Evolutionary conservation across 257 asterid genomes (phyloP).

Genomic region (Plantago major): DNA sequence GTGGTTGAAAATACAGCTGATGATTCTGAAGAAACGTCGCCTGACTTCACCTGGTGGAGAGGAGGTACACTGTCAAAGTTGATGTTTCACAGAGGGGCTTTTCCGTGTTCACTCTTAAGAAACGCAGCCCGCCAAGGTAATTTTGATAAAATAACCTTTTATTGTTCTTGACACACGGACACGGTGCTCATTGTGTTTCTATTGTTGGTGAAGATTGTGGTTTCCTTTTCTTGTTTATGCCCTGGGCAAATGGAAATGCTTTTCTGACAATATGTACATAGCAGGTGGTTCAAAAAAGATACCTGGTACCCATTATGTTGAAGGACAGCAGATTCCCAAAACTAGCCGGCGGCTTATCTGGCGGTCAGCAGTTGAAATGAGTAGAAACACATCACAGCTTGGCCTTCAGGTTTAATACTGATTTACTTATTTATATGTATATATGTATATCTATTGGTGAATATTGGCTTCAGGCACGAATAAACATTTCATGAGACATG

Average conservation of each 20-base stretch:
- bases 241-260: background rate
- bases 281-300: slow-evolving; percentile 66
- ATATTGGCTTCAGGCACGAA: slow-evolving; percentile 11
- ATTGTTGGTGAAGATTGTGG: slow-evolving; percentile 14
- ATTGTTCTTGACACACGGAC: slow-evolving; percentile 18
- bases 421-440: slow-evolving; percentile 9
- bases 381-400: slow-evolving; percentile 63
- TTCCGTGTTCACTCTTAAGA: slow-evolving; percentile 47
- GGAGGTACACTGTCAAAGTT: slow-evolving; percentile 53
- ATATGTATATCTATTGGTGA: slow-evolving; percentile 9
- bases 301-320: slow-evolving; percentile 53
- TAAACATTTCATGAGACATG: slow-evolving; percentile 7
- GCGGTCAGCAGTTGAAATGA: slow-evolving; percentile 82
- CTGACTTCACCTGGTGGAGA: slow-evolving; percentile 74
- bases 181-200: slow-evolving; percentile 8
- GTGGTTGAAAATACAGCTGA: slow-evolving; percentile 39
- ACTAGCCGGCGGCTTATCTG: slow-evolving; percentile 65
- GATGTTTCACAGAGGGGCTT: slow-evolving; percentile 51
- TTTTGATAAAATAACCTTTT: slow-evolving; percentile 6
- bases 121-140: slow-evolving; percentile 70
- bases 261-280: slow-evolving; percentile 24
- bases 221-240: background rate
- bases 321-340: slow-evolving; percentile 53
- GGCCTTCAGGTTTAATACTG: slow-evolving; percentile 66
- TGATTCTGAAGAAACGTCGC: slow-evolving; percentile 30